These are phyloP conservation scores for Lycium barbarum DNA, from an alignment of 257 asterid species.

Conservation along the genomic window DNA sequence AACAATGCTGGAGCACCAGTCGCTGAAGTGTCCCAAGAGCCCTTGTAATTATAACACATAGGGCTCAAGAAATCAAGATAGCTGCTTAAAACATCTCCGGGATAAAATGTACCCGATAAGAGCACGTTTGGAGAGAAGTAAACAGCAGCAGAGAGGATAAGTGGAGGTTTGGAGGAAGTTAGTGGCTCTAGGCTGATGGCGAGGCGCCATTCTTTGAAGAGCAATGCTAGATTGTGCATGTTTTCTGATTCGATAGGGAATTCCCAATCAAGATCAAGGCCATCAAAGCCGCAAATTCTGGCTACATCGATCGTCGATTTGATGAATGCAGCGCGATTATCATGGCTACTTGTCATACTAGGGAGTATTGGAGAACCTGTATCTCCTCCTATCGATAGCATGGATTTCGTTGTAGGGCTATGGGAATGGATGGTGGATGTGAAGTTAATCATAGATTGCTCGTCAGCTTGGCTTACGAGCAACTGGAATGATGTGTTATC, in stretches of 20 bases:
- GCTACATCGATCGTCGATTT: constrained; percentile 55
- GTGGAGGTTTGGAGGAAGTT: constrained; percentile 41
- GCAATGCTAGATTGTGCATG: constrained; percentile 56
- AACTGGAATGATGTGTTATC: constrained; percentile 53
- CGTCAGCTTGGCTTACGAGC: constrained; percentile 41
- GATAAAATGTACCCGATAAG: constrained; percentile 41
- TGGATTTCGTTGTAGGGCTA: constrained; percentile 38
- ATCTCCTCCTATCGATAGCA: constrained; percentile 69
- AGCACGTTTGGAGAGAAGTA: constrained; percentile 50
- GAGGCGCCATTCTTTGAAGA: constrained; percentile 49
- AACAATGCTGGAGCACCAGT: constrained; percentile 64
- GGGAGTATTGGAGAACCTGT: constrained; percentile 32
- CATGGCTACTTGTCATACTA: constrained; percentile 21
- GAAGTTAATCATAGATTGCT: constrained; percentile 49
- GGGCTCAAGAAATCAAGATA: constrained; percentile 55
- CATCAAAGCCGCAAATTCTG: constrained; percentile 49
- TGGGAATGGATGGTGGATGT: constrained; percentile 48
- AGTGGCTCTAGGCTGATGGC: constrained; percentile 43
- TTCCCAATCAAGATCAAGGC: constrained; percentile 74
- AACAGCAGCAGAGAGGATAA: constrained; percentile 57
- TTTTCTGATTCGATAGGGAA: constrained; percentile 46
- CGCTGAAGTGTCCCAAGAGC: constrained; percentile 54
- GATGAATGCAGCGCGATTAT: constrained; percentile 55
- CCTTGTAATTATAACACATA: constrained; percentile 55
- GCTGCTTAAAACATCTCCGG: constrained; percentile 33